A percentile compares a stretch with the other conserved stretches of the same genome.
Evolutionary conservation across 192 early-diverging fungal genomes (phyloP).

Genomic region (Dimargaris xerosporica): DNA sequence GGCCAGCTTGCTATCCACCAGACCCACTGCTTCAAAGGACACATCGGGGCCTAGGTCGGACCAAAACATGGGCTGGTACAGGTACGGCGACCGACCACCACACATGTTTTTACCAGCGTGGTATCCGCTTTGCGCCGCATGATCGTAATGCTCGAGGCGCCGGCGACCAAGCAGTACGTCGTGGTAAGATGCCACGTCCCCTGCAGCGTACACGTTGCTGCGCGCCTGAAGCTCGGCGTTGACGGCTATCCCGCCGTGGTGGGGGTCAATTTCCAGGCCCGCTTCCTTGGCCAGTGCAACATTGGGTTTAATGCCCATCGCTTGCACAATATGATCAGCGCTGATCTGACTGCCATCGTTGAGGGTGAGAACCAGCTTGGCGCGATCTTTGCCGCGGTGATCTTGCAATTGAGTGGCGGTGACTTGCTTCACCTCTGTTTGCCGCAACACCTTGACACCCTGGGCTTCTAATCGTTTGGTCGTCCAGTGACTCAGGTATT

Average conservation of each 20-base stretch:
- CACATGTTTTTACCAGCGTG: slow-evolving; percentile 45
- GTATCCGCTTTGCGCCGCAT: slow-evolving; percentile 41
- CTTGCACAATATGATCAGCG: slow-evolving; percentile 45
- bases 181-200: slow-evolving; percentile 47
- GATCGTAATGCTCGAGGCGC: slow-evolving; percentile 50
- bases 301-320: slow-evolving; percentile 43
- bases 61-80: slow-evolving; percentile 52
- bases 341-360: slow-evolving; percentile 22
- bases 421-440: slow-evolving; percentile 22
- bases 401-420: neutral
- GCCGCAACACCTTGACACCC: slow-evolving; percentile 34
- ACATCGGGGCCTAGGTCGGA: slow-evolving; percentile 41
- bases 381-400: slow-evolving; percentile 10
- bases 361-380: slow-evolving; percentile 27
- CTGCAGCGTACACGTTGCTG: slow-evolving; percentile 43
- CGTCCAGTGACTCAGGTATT: slow-evolving; percentile 47
- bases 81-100: slow-evolving; percentile 31
- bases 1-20: slow-evolving; percentile 34
- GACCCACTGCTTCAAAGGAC: slow-evolving; percentile 45
- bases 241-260: slow-evolving; percentile 38
- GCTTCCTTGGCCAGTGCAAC: slow-evolving; percentile 36
- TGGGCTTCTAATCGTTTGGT: slow-evolving; percentile 30
- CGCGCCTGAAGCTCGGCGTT: slow-evolving; percentile 51
- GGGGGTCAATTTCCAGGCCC: slow-evolving; percentile 42
- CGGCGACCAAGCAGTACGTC: slow-evolving; percentile 46